Percentiles rank a stretch among this genome's conserved stretches.
Conservation (phyloP, 2,329 filamentous ascomycete genomes). For the Lachnum nothofagi region DNA sequence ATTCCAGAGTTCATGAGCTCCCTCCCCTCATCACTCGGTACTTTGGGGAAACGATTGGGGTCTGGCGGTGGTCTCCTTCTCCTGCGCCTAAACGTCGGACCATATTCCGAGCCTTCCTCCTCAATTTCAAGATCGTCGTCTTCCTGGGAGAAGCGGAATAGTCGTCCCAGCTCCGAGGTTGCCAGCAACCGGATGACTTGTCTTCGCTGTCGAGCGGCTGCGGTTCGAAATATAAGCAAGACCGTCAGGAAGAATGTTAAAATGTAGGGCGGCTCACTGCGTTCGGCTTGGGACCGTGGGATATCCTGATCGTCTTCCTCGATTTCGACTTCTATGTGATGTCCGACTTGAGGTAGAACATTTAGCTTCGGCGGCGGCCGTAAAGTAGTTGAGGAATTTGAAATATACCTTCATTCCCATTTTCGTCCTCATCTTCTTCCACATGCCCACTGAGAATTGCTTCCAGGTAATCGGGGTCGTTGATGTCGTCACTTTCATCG, state of each 20-base stretch:
- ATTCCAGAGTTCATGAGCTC: conserved; percentile 76
- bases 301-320: conserved; percentile 36
- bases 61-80: conserved; percentile 41
- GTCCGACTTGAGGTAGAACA: not conserved
- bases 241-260: conserved; percentile 23
- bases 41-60: conserved; percentile 66
- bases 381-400: no score
- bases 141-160: conserved; percentile 17
- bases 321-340: conserved; percentile 26
- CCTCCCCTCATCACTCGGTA: conserved; percentile 72
- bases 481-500: conserved; percentile 1
- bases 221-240: conserved; percentile 27
- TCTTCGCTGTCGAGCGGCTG: conserved; percentile 21
- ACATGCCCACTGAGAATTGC: conserved; percentile 1
- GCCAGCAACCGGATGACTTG: conserved; percentile 23
- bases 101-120: conserved; percentile 21
- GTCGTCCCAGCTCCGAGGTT: conserved; percentile 20
- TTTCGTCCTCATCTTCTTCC: conserved; percentile 13
- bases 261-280: conserved; percentile 32
- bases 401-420: conserved; percentile 11
- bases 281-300: conserved; percentile 26
- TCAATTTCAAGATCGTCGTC: conserved; percentile 17
- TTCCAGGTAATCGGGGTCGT: conserved; percentile 1
- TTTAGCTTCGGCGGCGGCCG: conserved; percentile 1
- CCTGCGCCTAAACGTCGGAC: conserved; percentile 42